Evolutionary conservation across 352 stramenopile species (phyloP).

Genomic region (Globisporangium viniferum): DNA sequence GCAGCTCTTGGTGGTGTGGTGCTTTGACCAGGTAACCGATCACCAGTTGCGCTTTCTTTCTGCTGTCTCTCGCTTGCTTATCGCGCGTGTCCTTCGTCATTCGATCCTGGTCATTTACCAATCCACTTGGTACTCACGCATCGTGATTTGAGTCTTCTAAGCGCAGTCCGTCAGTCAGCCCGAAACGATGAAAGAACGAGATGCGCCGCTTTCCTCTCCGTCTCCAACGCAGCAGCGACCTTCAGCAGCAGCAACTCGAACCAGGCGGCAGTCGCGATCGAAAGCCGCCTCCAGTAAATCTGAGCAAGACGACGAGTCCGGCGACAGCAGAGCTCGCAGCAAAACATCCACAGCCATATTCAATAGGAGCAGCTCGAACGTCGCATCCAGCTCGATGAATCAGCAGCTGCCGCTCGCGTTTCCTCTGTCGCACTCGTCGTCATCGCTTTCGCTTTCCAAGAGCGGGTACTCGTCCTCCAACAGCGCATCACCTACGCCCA

Average conservation of each 20-base stretch:
- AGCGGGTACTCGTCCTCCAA: conserved; percentile 20
- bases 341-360: too few species aligned
- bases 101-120: neutral
- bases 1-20: neutral
- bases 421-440: conserved; percentile 21
- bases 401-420: conserved; percentile 12
- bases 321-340: neutral
- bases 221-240: neutral
- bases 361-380: neutral
- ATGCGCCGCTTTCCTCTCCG: neutral
- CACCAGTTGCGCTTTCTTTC: conserved; percentile 3
- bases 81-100: neutral
- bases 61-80: neutral
- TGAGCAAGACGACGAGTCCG: neutral
- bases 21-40: neutral
- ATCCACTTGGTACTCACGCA: neutral
- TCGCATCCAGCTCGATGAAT: neutral
- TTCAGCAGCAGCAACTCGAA: neutral
- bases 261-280: neutral
- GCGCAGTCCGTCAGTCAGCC: neutral
- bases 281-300: neutral
- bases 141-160: neutral
- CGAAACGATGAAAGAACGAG: neutral
- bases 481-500: conserved; percentile 21
- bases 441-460: conserved; percentile 29